These are phyloP conservation scores for Nematocida minor DNA, from an alignment of 371 early-diverging fungal genomes.

Conservation along the genomic window DNA sequence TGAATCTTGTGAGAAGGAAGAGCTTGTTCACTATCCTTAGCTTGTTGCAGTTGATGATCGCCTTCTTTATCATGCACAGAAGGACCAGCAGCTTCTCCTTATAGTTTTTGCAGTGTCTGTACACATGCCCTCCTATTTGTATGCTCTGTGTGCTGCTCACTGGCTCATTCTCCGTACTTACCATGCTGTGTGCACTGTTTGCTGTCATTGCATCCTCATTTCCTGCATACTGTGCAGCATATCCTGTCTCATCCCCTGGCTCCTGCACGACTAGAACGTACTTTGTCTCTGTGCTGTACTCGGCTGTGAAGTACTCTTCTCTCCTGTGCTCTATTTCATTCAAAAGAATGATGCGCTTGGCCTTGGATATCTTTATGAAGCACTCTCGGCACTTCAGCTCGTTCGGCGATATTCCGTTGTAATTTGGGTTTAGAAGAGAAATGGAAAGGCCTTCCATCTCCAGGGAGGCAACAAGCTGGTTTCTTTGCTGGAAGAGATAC, in stretches of 20 bases:
- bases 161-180: neutral
- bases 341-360: neutral
- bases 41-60: neutral
- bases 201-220: neutral
- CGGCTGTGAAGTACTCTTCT: slow-evolving; percentile 19
- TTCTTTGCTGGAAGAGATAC: neutral
- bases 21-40: neutral
- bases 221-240: neutral
- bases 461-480: neutral
- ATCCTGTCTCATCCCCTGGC: neutral
- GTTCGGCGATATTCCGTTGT: slow-evolving; percentile 7
- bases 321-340: slow-evolving; percentile 14
- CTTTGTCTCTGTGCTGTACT: slow-evolving; percentile 32
- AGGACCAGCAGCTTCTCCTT: slow-evolving; percentile 15
- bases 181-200: neutral
- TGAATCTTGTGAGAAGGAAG: slow-evolving; percentile 21
- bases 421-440: slow-evolving; percentile 12
- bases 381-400: slow-evolving; percentile 26
- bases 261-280: slow-evolving; percentile 9
- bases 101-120: slow-evolving; percentile 13
- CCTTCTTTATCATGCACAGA: slow-evolving; percentile 2
- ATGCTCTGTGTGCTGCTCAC: neutral
- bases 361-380: neutral
- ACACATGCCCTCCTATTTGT: no score
- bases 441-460: slow-evolving; percentile 32